Evolutionary conservation across 768 basidiomycete species (phyloP).

Genomic region (Leccinum arenicola): DNA sequence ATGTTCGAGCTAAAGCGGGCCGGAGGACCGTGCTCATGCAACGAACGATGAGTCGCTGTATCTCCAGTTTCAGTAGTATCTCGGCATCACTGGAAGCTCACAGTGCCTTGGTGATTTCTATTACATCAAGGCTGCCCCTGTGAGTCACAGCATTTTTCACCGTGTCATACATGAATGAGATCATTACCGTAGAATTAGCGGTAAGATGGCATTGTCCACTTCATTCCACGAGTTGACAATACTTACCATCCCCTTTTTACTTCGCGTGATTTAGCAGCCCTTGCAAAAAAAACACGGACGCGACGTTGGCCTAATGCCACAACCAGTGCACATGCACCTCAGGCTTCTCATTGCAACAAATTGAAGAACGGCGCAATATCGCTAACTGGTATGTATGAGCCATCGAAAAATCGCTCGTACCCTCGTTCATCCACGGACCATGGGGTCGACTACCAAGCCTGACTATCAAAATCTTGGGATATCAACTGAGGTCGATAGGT

Average conservation of each 20-base stretch:
- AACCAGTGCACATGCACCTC: too few species aligned
- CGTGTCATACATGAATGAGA: background rate
- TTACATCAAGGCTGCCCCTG: background rate
- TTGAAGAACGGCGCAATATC: constrained; percentile 20
- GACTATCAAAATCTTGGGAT: background rate
- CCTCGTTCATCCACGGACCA: background rate
- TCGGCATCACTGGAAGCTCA: constrained; percentile 7
- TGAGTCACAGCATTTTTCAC: background rate
- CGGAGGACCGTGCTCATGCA: background rate
- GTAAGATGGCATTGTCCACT: background rate
- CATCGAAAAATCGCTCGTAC: background rate
- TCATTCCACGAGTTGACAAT: constrained; percentile 4
- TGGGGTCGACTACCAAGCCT: background rate
- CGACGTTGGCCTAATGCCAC: background rate
- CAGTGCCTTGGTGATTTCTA: background rate
- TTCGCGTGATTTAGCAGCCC: constrained; percentile 34
- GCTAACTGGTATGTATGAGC: background rate
- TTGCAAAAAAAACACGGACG: constrained; percentile 48
- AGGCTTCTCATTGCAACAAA: background rate
- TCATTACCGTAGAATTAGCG: background rate
- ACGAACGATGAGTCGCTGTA: background rate
- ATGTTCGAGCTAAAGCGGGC: too few species aligned
- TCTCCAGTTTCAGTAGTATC: background rate
- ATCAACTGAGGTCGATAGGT: background rate
- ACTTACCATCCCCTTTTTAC: background rate